Conservation (phyloP, 257 asterid genomes). For the Cordia subcordata region DNA sequence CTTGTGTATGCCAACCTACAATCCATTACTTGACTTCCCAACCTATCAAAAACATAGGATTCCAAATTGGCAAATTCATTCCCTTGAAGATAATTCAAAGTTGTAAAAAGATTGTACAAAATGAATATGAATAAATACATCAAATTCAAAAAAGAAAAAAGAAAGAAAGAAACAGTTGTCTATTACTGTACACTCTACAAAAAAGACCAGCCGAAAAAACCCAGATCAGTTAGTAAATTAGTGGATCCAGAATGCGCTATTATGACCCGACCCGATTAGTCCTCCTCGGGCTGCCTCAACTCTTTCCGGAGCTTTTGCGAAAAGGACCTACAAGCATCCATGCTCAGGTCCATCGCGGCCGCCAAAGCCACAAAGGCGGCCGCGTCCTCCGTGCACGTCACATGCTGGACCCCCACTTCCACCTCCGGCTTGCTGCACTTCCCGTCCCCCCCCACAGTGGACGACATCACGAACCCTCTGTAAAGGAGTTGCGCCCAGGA, state of each 20-base stretch:
- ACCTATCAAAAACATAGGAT: slow-evolving; percentile 24
- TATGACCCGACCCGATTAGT: slow-evolving; percentile 32
- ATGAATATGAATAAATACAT: slow-evolving; percentile 25
- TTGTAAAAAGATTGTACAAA: slow-evolving; percentile 22
- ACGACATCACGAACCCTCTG: slow-evolving; percentile 86
- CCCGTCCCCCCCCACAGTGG: slow-evolving; percentile 69
- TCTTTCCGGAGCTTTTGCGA: slow-evolving; percentile 80
- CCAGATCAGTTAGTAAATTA: not conserved
- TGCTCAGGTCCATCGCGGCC: slow-evolving; percentile 87
- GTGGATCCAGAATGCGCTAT: not conserved
- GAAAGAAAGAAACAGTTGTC: slow-evolving; percentile 23
- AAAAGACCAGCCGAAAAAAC: not conserved
- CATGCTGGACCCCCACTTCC: slow-evolving; percentile 93
- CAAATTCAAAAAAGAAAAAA: slow-evolving; percentile 3
- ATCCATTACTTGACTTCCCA: slow-evolving; percentile 9
- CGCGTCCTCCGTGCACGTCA: slow-evolving; percentile 92
- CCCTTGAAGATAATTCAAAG: slow-evolving; percentile 11
- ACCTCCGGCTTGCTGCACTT: slow-evolving; percentile 75
- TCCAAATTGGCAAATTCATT: slow-evolving; percentile 5
- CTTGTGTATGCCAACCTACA: slow-evolving; percentile 26
- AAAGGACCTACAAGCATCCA: slow-evolving; percentile 84
- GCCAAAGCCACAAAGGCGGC: slow-evolving; percentile 96
- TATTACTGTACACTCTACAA: slow-evolving; percentile 58
- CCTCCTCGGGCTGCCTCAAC: slow-evolving; percentile 59
- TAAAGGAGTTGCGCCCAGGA: slow-evolving; percentile 75